A percentile compares a stretch with the other conserved stretches of the same genome.
phyloP scores from a whole-genome alignment of 352 stramenopile species.

The Blastocystis sp. region DNA sequence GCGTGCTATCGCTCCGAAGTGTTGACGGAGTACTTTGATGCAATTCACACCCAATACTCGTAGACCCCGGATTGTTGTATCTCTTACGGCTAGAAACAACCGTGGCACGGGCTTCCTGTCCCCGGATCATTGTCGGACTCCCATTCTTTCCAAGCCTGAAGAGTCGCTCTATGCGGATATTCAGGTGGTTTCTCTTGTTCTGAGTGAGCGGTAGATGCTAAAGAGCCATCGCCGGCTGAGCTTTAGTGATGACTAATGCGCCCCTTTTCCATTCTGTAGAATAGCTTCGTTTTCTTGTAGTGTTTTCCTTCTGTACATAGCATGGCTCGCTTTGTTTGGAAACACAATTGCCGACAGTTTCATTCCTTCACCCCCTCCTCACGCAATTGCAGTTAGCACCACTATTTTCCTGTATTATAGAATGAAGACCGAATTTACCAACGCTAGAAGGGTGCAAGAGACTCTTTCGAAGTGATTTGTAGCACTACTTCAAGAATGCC shows the following conservation, averaged over 20 bases:
- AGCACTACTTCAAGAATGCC: conserved; percentile 39
- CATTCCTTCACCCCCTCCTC: background rate
- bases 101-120: conserved; percentile 45
- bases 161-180: conserved; percentile 52
- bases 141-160: conserved; percentile 32
- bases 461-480: background rate
- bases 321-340: background rate
- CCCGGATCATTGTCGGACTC: conserved; percentile 59
- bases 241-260: conserved; percentile 32
- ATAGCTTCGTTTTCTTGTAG: conserved; percentile 7
- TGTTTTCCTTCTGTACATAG: background rate
- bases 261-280: conserved; percentile 40
- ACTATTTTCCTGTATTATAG: background rate
- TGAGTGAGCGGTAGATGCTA: conserved; percentile 6
- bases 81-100: background rate
- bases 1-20: conserved; percentile 16
- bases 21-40: conserved; percentile 37
- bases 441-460: conserved; percentile 28
- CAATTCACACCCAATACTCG: conserved; percentile 27
- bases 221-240: conserved; percentile 58
- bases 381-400: background rate
- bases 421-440: conserved; percentile 69
- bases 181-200: background rate
- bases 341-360: conserved; percentile 7
- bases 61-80: background rate